Conservation (phyloP, 768 basidiomycete genomes). For the Tephrocybe sp. region DNA sequence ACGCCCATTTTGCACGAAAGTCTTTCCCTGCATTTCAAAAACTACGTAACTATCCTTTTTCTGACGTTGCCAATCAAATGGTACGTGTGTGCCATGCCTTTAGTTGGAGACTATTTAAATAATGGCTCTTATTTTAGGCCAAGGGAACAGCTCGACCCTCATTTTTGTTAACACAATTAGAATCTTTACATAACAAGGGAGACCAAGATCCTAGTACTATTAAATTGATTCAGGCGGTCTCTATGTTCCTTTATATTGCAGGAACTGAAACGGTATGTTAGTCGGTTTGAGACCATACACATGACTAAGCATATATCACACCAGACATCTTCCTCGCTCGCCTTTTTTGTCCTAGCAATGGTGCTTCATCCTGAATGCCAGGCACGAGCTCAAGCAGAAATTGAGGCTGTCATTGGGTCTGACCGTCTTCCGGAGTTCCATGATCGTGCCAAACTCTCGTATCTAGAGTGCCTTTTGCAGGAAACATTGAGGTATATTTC, state of each 20-base stretch:
- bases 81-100: conserved; percentile 1
- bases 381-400: conserved; percentile 24
- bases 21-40: background rate
- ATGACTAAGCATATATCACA: background rate
- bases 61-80: conserved; percentile 14
- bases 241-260: conserved; percentile 11
- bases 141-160: conserved; percentile 16
- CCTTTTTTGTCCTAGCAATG: conserved; percentile 28
- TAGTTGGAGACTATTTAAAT: background rate
- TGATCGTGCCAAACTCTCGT: conserved; percentile 21
- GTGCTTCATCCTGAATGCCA: conserved; percentile 25
- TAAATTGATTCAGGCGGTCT: conserved; percentile 10
- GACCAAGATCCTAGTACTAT: background rate
- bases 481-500: conserved; percentile 15
- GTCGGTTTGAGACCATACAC: background rate
- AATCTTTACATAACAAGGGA: conserved; percentile 1
- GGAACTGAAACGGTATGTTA: conserved; percentile 17
- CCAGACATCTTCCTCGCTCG: conserved; percentile 24
- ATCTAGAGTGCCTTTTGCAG: conserved; percentile 20
- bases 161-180: conserved; percentile 13
- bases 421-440: conserved; percentile 24
- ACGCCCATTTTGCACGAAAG: conserved; percentile 14
- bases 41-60: conserved; percentile 19
- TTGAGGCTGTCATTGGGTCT: conserved; percentile 24
- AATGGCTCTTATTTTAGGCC: background rate